phyloP scores from a whole-genome alignment of 164 flowering plant genomes.

The Magnolia changhungtana region DNA sequence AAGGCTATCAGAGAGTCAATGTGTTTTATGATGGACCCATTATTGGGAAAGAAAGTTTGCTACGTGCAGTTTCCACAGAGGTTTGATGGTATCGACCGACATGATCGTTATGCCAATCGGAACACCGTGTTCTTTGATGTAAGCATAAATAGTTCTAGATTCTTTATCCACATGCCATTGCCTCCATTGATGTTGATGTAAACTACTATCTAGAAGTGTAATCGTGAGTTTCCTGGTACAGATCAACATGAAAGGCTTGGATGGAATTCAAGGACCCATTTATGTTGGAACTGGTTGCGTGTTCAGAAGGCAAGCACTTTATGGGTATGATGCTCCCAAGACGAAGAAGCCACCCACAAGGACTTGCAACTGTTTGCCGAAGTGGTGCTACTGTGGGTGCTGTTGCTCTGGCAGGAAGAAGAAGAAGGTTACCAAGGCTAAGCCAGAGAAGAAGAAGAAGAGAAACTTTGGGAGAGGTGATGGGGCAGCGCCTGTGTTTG shows the following conservation, averaged over 20 bases:
- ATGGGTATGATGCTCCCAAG: slow-evolving; percentile 64
- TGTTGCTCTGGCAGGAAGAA: slow-evolving; percentile 43
- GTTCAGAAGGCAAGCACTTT: slow-evolving; percentile 65
- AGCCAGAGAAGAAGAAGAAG: slow-evolving; percentile 43
- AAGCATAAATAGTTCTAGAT: slow-evolving; percentile 19
- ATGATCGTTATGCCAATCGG: slow-evolving; percentile 61
- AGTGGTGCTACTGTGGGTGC: slow-evolving; percentile 54
- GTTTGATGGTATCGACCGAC: slow-evolving; percentile 59
- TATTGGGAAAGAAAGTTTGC: slow-evolving; percentile 53
- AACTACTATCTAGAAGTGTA: neutral
- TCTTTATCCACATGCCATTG: neutral
- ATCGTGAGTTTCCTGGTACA: slow-evolving; percentile 14
- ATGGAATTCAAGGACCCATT: slow-evolving; percentile 85
- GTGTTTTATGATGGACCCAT: slow-evolving; percentile 81
- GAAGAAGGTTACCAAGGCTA: slow-evolving; percentile 38
- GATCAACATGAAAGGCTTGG: slow-evolving; percentile 81
- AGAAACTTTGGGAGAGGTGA: slow-evolving; percentile 30
- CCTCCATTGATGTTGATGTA: neutral
- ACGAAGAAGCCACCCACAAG: slow-evolving; percentile 45
- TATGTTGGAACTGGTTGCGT: slow-evolving; percentile 81
- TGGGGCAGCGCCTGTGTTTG: slow-evolving; percentile 25
- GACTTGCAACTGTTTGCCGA: slow-evolving; percentile 64
- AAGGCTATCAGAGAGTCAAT: slow-evolving; percentile 66
- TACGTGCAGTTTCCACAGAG: slow-evolving; percentile 71
- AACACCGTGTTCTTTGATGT: slow-evolving; percentile 68